Evolutionary conservation across 345 rosid genomes (phyloP).

Genomic region (Aegle marmelos): DNA sequence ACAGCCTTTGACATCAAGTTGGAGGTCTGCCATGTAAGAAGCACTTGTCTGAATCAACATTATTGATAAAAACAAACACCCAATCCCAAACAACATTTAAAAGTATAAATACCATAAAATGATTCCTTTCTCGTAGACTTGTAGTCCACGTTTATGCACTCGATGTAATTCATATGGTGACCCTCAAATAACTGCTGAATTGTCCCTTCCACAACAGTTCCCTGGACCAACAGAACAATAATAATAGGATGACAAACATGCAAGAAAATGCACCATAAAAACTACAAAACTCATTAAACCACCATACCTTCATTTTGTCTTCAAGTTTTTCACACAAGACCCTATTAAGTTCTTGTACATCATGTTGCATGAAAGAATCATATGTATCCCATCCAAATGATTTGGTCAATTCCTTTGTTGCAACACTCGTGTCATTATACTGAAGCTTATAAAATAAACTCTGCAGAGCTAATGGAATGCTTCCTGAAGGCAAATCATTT

Average conservation of each 20-base stretch:
- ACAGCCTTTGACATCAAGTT: conserved; percentile 99
- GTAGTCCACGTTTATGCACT: conserved; percentile 93
- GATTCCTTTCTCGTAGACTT: conserved; percentile 96
- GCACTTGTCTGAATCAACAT: not conserved
- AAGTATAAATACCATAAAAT: conserved; percentile 64
- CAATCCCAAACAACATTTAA: not conserved
- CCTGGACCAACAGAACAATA: conserved; percentile 39
- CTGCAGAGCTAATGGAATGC: conserved; percentile 96
- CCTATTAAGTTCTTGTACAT: conserved; percentile 96
- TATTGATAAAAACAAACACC: not conserved
- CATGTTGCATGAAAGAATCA: conserved; percentile 99
- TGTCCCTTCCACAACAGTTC: conserved; percentile 98
- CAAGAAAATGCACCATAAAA: conserved; percentile 6
- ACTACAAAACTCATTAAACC: conserved; percentile 10
- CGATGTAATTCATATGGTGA: conserved; percentile 97
- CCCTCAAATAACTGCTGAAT: conserved; percentile 97
- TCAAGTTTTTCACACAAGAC: conserved; percentile 94
- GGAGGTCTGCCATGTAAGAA: conserved; percentile 66
- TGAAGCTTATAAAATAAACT: conserved; percentile 97
- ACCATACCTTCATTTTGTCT: conserved; percentile 88
- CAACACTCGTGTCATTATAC: conserved; percentile 87
- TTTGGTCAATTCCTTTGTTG: conserved; percentile 89
- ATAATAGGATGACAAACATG: conserved; percentile 7
- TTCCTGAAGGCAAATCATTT: conserved; percentile 89
- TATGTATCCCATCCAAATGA: conserved; percentile 99